These are phyloP conservation scores for Fragilaria radians DNA, from an alignment of 108 stramenopile genomes.

Conservation along the genomic window DNA sequence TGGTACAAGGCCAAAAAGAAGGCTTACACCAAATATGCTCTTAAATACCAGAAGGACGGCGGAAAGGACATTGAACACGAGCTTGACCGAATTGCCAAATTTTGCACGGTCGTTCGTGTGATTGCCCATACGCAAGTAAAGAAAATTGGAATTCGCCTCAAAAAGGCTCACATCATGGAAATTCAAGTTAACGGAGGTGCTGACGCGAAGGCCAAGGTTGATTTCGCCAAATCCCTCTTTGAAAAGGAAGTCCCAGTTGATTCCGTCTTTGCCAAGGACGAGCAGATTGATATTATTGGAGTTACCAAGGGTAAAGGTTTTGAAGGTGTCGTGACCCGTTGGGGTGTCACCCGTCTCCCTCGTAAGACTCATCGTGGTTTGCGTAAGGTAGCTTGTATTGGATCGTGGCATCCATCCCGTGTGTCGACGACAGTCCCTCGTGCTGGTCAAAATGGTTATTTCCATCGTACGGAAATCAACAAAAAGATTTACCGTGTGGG, in stretches of 20 bases:
- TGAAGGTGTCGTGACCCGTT: slow-evolving; percentile 98
- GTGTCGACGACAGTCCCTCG: slow-evolving; percentile 95
- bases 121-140: slow-evolving; percentile 98
- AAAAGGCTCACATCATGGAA: slow-evolving; percentile 99
- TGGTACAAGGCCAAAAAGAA: slow-evolving; percentile 99
- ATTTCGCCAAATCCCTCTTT: slow-evolving; percentile 96
- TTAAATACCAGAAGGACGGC: slow-evolving; percentile 91
- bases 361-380: slow-evolving; percentile 99
- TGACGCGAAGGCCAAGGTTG: slow-evolving; percentile 95
- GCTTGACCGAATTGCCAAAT: slow-evolving; percentile 97
- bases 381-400: slow-evolving; percentile 99
- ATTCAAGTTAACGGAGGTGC: slow-evolving; percentile 98
- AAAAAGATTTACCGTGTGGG: slow-evolving; percentile 99
- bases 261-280: slow-evolving; percentile 95
- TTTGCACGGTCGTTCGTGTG: slow-evolving; percentile 97
- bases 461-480: slow-evolving; percentile 99
- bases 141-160: slow-evolving; percentile 94
- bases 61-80: slow-evolving; percentile 93
- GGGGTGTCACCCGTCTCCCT: slow-evolving; percentile 99
- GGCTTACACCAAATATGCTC: slow-evolving; percentile 99
- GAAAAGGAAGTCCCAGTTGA: slow-evolving; percentile 96
- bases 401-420: slow-evolving; percentile 99
- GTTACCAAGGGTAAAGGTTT: slow-evolving; percentile 98
- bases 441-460: slow-evolving; percentile 99
- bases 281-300: slow-evolving; percentile 93